Conservation (phyloP, 495 filamentous ascomycete species). For the Penicillium cataractarum region DNA sequence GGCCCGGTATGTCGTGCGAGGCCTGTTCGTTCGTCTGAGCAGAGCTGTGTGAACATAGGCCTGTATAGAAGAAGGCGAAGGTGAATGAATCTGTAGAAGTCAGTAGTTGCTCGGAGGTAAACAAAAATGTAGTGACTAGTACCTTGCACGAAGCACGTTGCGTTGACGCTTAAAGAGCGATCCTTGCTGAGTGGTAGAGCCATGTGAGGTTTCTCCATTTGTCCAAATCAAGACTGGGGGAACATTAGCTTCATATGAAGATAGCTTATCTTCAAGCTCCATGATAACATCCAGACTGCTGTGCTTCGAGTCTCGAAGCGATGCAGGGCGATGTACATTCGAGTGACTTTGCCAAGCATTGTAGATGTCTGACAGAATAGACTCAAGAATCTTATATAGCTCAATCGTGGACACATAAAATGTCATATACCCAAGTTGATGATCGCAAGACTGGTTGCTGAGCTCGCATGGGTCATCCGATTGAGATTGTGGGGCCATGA, state of each 20-base stretch:
- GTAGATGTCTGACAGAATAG: conserved; percentile 48
- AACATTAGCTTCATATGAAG: conserved; percentile 39
- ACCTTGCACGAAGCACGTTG: conserved; percentile 48
- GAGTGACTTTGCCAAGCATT: conserved; percentile 40
- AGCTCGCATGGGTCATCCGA: conserved; percentile 28
- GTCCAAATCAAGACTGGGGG: conserved; percentile 44
- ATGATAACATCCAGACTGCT: conserved; percentile 45
- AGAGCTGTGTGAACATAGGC: conserved; percentile 50
- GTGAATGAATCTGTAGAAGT: conserved; percentile 42
- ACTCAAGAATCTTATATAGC: conserved; percentile 47
- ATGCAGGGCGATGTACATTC: conserved; percentile 14
- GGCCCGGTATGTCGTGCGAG: conserved; percentile 13
- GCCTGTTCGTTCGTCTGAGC: conserved; percentile 34
- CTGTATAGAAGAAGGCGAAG: conserved; percentile 50
- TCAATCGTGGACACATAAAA: conserved; percentile 49
- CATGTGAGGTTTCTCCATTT: conserved; percentile 9
- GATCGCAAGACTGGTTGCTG: conserved; percentile 28
- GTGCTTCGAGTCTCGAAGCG: conserved; percentile 15
- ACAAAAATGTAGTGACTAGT: background rate
- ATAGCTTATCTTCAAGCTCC: conserved; percentile 44
- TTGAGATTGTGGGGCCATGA: conserved; percentile 18
- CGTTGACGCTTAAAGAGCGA: conserved; percentile 40
- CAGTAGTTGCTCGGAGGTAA: background rate
- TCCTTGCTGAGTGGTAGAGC: conserved; percentile 8
- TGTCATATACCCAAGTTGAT: conserved; percentile 29